Conservation (phyloP, 345 rosid genomes). For the Schrenkiella parvula region DNA sequence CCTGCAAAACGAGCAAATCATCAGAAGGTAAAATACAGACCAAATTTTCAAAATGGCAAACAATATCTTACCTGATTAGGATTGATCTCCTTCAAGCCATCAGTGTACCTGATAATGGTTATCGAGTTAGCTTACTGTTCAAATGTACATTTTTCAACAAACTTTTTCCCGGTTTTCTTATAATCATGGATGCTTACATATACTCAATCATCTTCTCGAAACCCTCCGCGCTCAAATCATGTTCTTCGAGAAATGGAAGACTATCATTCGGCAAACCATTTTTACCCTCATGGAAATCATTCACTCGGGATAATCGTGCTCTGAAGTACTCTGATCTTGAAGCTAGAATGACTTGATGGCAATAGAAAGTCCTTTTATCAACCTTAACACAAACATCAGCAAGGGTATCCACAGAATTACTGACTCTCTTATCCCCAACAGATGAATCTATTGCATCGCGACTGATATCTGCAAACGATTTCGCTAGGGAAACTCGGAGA, state of each 20-base stretch:
- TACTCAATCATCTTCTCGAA: slow-evolving; percentile 93
- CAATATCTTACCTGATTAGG: slow-evolving; percentile 64
- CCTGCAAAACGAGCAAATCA: slow-evolving; percentile 44
- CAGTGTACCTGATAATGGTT: slow-evolving; percentile 78
- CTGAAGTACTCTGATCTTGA: slow-evolving; percentile 95
- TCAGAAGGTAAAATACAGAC: not conserved
- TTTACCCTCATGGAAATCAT: slow-evolving; percentile 62
- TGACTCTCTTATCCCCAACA: slow-evolving; percentile 37
- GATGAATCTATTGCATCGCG: slow-evolving; percentile 35
- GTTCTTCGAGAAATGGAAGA: slow-evolving; percentile 83
- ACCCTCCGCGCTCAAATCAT: slow-evolving; percentile 69
- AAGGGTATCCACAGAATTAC: slow-evolving; percentile 52
- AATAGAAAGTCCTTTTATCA: slow-evolving; percentile 56
- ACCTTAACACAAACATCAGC: slow-evolving; percentile 89
- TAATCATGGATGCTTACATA: slow-evolving; percentile 53
- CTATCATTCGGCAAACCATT: slow-evolving; percentile 36
- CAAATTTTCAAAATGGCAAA: not conserved
- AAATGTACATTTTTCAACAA: not conserved
- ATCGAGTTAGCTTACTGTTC: slow-evolving; percentile 6
- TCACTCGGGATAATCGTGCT: slow-evolving; percentile 74
- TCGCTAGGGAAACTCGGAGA: slow-evolving; percentile 52
- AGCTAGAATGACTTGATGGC: slow-evolving; percentile 93
- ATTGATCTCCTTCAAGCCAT: slow-evolving; percentile 74
- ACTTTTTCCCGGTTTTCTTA: not conserved
- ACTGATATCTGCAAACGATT: slow-evolving; percentile 24